Evolutionary conservation across 192 early-diverging fungal species (phyloP).

Genomic region (Coemansia sp.): DNA sequence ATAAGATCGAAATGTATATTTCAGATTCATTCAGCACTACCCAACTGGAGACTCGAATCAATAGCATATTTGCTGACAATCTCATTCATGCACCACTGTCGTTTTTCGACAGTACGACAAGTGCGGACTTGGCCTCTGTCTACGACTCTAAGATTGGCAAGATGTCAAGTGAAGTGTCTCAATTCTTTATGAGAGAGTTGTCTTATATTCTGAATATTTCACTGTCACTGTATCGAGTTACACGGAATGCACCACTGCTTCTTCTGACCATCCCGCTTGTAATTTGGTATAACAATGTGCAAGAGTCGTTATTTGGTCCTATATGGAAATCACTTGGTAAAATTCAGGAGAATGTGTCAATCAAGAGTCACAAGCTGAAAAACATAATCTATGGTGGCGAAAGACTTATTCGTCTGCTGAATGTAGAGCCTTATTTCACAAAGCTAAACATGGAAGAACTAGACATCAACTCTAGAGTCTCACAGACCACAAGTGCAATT

Average conservation of each 20-base stretch:
- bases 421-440: conserved; percentile 56
- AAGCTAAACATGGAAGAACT: conserved; percentile 49
- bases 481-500: conserved; percentile 61
- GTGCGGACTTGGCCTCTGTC: conserved; percentile 13
- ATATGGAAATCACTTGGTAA: conserved; percentile 3
- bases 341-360: conserved; percentile 3
- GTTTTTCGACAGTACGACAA: conserved; percentile 33
- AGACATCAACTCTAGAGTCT: conserved; percentile 61
- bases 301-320: background rate
- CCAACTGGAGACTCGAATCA: conserved; percentile 14
- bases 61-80: conserved; percentile 15
- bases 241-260: conserved; percentile 17
- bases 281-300: conserved; percentile 5
- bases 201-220: conserved; percentile 1
- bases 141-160: conserved; percentile 8
- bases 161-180: conserved; percentile 4
- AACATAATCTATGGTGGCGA: conserved; percentile 55
- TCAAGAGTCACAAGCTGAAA: background rate
- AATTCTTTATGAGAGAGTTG: conserved; percentile 18
- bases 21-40: background rate
- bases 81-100: conserved; percentile 36
- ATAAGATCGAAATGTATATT: background rate
- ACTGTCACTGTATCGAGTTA: conserved; percentile 24
- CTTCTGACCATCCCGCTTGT: conserved; percentile 18
- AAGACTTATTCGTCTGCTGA: conserved; percentile 64